phyloP scores from a whole-genome alignment of 179 eudicot species.

The Carnegiea gigantea region DNA sequence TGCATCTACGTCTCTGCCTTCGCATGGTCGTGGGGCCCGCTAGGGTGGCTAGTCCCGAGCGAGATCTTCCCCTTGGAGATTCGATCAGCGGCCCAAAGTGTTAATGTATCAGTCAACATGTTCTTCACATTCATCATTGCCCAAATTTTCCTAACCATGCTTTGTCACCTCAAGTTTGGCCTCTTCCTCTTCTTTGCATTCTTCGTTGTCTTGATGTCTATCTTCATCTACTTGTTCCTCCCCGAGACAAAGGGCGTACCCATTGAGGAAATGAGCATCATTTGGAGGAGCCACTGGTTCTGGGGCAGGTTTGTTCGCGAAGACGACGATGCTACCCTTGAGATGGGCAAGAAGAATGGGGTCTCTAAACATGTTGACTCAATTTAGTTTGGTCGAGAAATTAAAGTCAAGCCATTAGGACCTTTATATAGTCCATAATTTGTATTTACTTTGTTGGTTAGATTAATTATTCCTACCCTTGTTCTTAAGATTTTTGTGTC shows the following conservation, averaged over 20 bases:
- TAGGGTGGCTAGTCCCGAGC: slow-evolving; percentile 47
- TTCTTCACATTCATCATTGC: slow-evolving; percentile 41
- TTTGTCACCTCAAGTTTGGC: slow-evolving; percentile 44
- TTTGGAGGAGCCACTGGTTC: slow-evolving; percentile 39
- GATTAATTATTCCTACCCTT: not conserved
- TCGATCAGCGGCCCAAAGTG: slow-evolving; percentile 42
- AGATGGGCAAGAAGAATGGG: slow-evolving; percentile 27
- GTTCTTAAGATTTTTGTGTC: not conserved
- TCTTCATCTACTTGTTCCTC: slow-evolving; percentile 35
- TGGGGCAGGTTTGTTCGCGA: slow-evolving; percentile 37
- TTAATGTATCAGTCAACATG: slow-evolving; percentile 47
- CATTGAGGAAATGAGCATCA: slow-evolving; percentile 41
- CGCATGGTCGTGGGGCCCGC: slow-evolving; percentile 54
- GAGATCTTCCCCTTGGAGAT: slow-evolving; percentile 49
- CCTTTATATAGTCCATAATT: not conserved
- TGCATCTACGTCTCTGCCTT: slow-evolving; percentile 43
- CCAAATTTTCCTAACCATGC: slow-evolving; percentile 37
- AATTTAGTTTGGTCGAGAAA: not conserved
- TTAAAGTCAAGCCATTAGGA: not conserved
- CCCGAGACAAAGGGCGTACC: slow-evolving; percentile 48
- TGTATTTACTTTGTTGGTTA: not conserved
- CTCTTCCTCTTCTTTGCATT: slow-evolving; percentile 44
- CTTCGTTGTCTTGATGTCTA: slow-evolving; percentile 35
- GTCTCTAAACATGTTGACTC: slow-evolving; percentile 12
- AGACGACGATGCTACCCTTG: slow-evolving; percentile 28